A percentile compares a stretch with the other conserved stretches of the same genome.
Evolutionary conservation across 2,329 filamentous ascomycete species (phyloP).

Genomic region (Mariannaea elegans): DNA sequence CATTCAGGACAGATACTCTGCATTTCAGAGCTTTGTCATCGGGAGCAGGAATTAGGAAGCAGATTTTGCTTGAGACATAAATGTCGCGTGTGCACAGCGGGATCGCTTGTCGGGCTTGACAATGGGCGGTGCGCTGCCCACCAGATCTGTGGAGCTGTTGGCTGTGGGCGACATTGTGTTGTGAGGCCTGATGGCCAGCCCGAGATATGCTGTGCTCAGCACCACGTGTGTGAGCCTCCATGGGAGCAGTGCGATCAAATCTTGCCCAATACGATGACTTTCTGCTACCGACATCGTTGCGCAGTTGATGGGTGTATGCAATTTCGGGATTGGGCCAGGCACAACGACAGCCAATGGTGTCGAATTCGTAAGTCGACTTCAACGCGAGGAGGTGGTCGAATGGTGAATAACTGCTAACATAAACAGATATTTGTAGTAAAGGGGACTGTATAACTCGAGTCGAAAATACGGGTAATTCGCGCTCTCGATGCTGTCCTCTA

Average conservation of each 20-base stretch:
- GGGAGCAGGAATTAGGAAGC: constrained; percentile 3
- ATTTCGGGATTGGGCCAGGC: constrained; percentile 9
- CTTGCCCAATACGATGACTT: constrained; percentile 4
- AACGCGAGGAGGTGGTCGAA: too few species aligned
- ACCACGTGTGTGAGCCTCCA: constrained; percentile 19
- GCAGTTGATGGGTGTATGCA: constrained; percentile 1
- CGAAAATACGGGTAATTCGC: neutral
- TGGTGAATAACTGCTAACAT: constrained; percentile 16
- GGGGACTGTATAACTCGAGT: constrained; percentile 1
- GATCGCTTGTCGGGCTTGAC: neutral
- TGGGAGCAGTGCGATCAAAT: constrained; percentile 14
- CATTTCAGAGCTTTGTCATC: neutral
- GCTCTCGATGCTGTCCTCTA: constrained; percentile 15
- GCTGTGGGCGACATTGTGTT: constrained; percentile 4
- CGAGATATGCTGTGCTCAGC: constrained; percentile 16
- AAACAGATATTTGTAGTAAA: constrained; percentile 25
- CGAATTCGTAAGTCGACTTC: constrained; percentile 19
- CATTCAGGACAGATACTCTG: constrained; percentile 2
- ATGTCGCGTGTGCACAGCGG: constrained; percentile 1
- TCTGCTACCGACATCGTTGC: constrained; percentile 25
- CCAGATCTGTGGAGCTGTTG: constrained; percentile 24
- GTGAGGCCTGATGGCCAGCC: neutral
- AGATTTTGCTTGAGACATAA: constrained; percentile 13
- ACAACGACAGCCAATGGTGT: constrained; percentile 18
- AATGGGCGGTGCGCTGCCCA: constrained; percentile 15